A percentile compares a stretch with the other conserved stretches of the same genome.
phyloP scores from a whole-genome alignment of 2,329 filamentous ascomycete species.

The Colletotrichum nymphaeae region DNA sequence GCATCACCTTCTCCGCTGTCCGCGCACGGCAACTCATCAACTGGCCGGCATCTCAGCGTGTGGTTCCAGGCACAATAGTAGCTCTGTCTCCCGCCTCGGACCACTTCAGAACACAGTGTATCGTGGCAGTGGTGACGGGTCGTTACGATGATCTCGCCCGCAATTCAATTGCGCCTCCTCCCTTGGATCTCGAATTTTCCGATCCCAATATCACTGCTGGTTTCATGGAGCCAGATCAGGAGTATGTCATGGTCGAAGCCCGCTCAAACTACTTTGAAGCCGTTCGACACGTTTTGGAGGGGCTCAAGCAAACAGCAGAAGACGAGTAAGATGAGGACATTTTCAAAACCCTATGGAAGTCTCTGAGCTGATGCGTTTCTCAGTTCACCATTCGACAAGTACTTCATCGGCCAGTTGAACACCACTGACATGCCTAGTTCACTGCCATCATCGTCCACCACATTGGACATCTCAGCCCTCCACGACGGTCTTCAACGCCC shows the following conservation, averaged over 20 bases:
- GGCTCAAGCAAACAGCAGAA: conserved; percentile 72
- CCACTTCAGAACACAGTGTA: conserved; percentile 72
- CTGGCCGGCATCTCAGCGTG: conserved; percentile 67
- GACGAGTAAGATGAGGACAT: conserved; percentile 57
- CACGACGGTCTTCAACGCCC: neutral
- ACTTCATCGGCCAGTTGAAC: conserved; percentile 63
- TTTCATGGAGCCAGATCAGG: conserved; percentile 73
- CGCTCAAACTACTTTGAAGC: conserved; percentile 82
- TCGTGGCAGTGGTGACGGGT: conserved; percentile 79
- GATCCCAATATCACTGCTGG: conserved; percentile 43
- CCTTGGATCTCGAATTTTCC: conserved; percentile 65
- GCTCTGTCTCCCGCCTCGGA: conserved; percentile 66
- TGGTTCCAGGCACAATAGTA: conserved; percentile 65
- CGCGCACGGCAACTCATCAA: conserved; percentile 74
- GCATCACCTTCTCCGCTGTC: conserved; percentile 77
- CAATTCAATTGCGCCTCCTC: neutral
- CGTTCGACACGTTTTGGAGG: conserved; percentile 76
- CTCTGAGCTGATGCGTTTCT: neutral
- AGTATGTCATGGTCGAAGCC: conserved; percentile 84
- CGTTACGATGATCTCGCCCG: conserved; percentile 11
- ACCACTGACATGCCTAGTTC: neutral
- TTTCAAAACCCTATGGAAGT: neutral
- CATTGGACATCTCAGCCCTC: neutral
- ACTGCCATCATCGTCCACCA: neutral
- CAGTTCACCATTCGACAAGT: conserved; percentile 70